A percentile compares a stretch with the other conserved stretches of the same genome.
Conservation (phyloP, 2,329 filamentous ascomycete species). For the Penicillium sp. region DNA sequence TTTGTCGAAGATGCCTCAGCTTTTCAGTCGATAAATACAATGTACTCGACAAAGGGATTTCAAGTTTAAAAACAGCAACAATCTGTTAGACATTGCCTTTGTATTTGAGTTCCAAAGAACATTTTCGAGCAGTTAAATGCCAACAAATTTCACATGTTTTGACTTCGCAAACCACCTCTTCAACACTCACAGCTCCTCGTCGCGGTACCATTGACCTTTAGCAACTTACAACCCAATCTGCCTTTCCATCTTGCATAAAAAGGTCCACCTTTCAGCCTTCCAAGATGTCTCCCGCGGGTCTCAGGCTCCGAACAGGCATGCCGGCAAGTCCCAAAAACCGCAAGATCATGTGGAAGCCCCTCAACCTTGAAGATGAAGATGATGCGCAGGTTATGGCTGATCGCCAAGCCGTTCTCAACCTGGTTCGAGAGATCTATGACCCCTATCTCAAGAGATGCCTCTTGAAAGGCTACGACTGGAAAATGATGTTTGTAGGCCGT, state of each 20-base stretch:
- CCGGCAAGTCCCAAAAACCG: fast-evolving
- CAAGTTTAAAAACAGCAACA: no score
- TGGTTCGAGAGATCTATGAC: conserved; percentile 3
- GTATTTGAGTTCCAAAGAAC: not conserved
- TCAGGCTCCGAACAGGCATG: not conserved
- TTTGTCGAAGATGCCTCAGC: no score
- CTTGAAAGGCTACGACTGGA: not conserved
- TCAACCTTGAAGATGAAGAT: not conserved
- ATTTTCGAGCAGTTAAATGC: not conserved
- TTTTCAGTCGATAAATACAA: no score
- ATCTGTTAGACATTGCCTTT: not conserved
- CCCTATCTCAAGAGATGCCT: not conserved
- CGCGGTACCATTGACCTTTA: no score
- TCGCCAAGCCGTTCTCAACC: not conserved
- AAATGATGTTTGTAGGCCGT: not conserved
- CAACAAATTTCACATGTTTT: not conserved
- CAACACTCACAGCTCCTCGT: not conserved
- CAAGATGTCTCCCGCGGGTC: not conserved
- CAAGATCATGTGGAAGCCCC: not conserved
- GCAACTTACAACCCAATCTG: not conserved
- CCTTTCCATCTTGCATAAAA: not conserved
- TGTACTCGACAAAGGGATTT: no score
- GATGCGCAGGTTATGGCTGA: not conserved
- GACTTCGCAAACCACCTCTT: not conserved
- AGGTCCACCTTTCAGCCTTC: not conserved